Evolutionary conservation across 1,284 basidiomycete genomes (phyloP).

Genomic region (Rhodotorula sp.): DNA sequence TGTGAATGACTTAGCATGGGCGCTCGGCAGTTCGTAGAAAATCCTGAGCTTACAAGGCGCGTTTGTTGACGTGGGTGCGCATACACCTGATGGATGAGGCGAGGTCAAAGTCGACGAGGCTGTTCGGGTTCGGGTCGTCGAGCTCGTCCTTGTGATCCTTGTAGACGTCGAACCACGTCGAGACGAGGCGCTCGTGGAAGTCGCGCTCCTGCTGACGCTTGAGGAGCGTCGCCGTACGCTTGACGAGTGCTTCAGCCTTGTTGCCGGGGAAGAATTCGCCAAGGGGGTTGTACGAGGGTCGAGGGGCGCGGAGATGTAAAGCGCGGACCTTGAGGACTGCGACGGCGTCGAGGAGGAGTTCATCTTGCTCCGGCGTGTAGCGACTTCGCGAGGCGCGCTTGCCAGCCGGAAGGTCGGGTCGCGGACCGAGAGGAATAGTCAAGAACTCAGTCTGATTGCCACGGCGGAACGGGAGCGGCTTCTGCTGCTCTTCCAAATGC

Average conservation of each 20-base stretch:
- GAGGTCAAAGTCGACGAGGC: slow-evolving; percentile 71
- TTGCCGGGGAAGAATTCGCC: slow-evolving; percentile 75
- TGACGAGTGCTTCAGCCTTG: slow-evolving; percentile 50
- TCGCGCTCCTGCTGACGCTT: slow-evolving; percentile 62
- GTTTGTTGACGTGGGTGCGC: slow-evolving; percentile 76
- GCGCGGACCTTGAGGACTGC: slow-evolving; percentile 76
- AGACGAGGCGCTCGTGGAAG: slow-evolving; percentile 75
- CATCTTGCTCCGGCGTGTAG: slow-evolving; percentile 65
- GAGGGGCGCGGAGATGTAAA: slow-evolving; percentile 55
- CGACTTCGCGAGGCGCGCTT: slow-evolving; percentile 24
- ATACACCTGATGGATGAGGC: slow-evolving; percentile 74
- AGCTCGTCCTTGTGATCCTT: slow-evolving; percentile 64
- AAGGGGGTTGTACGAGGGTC: slow-evolving; percentile 63
- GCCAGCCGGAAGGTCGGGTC: slow-evolving; percentile 14
- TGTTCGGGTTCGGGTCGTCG: slow-evolving; percentile 67
- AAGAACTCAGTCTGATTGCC: slow-evolving; percentile 25
- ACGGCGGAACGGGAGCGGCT: neutral
- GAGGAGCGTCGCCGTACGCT: slow-evolving; percentile 1
- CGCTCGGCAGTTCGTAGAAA: too few relatives aligned
- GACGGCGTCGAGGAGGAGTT: slow-evolving; percentile 76
- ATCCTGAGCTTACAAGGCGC: slow-evolving; percentile 75
- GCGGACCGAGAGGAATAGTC: slow-evolving; percentile 13
- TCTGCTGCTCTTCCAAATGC: neutral
- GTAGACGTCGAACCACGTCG: slow-evolving; percentile 77
- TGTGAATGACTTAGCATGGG: too few relatives aligned